Evolutionary conservation across 2,329 filamentous ascomycete species (phyloP).

Genomic region (Penicillium glabrum): DNA sequence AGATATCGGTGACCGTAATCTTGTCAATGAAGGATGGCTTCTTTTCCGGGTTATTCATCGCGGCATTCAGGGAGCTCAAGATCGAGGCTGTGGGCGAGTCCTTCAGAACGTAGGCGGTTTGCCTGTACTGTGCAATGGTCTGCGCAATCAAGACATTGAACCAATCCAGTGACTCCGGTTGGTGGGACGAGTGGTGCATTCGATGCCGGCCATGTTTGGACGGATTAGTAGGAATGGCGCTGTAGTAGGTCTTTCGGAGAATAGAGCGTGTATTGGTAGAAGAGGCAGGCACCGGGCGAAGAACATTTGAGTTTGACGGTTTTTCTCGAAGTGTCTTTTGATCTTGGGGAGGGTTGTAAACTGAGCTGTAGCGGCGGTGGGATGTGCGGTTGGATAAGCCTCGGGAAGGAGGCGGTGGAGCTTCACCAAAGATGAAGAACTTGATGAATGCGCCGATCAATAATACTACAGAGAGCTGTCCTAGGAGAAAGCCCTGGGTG

Average conservation of each 20-base stretch:
- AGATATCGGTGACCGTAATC: slow-evolving; percentile 91
- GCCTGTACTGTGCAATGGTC: slow-evolving; percentile 91
- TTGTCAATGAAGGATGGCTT: slow-evolving; percentile 91
- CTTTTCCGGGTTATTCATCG: slow-evolving; percentile 81
- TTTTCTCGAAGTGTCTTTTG: slow-evolving; percentile 48
- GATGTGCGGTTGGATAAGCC: slow-evolving; percentile 73
- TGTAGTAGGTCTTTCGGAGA: slow-evolving; percentile 95
- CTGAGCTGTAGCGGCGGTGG: slow-evolving; percentile 72
- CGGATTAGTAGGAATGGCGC: slow-evolving; percentile 50
- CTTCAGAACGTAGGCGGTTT: slow-evolving; percentile 87
- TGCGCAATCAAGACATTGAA: slow-evolving; percentile 97
- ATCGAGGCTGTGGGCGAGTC: slow-evolving; percentile 58
- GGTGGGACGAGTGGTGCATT: slow-evolving; percentile 68
- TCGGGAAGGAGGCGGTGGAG: slow-evolving; percentile 77
- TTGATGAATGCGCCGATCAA: slow-evolving; percentile 95
- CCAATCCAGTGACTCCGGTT: slow-evolving; percentile 96
- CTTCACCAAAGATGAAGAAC: slow-evolving; percentile 98
- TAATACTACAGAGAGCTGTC: slow-evolving; percentile 88
- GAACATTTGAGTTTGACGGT: slow-evolving; percentile 63
- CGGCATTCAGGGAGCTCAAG: slow-evolving; percentile 76
- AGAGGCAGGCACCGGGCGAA: slow-evolving; percentile 70
- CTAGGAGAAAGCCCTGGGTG: slow-evolving; percentile 88
- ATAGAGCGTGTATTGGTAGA: slow-evolving; percentile 82
- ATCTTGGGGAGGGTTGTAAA: slow-evolving; percentile 44
- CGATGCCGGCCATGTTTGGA: slow-evolving; percentile 44